Percentiles rank a stretch among this genome's conserved stretches.
These are phyloP conservation scores for Saccharomyces uvarum DNA, from an alignment of 1,139 yeast genomes.

Conservation along the genomic window DNA sequence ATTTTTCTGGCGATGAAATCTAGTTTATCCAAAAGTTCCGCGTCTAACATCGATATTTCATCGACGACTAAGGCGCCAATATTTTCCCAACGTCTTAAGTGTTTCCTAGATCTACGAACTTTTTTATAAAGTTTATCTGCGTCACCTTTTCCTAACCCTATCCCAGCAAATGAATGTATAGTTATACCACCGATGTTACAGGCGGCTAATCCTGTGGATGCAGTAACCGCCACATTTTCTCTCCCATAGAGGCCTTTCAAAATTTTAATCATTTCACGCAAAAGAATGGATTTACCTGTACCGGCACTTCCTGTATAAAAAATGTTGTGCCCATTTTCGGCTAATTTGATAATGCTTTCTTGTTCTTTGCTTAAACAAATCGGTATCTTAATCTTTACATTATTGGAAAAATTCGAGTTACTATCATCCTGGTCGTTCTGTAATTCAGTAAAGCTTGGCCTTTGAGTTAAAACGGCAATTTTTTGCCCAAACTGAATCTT, in stretches of 20 bases:
- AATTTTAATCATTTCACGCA: conserved; percentile 60
- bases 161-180: conserved; percentile 77
- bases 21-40: conserved; percentile 60
- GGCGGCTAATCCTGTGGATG: conserved; percentile 90
- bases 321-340: conserved; percentile 52
- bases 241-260: conserved; percentile 42
- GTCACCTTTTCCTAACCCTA: conserved; percentile 60
- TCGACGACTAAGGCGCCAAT: conserved; percentile 67
- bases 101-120: conserved; percentile 48
- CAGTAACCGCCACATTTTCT: conserved; percentile 71
- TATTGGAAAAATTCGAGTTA: conserved; percentile 15
- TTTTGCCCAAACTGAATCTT: conserved; percentile 16
- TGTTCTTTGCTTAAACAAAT: conserved; percentile 62
- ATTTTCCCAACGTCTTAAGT: conserved; percentile 52
- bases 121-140: conserved; percentile 43
- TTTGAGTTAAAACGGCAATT: conserved; percentile 22
- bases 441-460: conserved; percentile 13
- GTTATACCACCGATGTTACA: conserved; percentile 87
- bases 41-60: conserved; percentile 87
- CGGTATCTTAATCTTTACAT: conserved; percentile 31
- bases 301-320: conserved; percentile 96
- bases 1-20: conserved; percentile 55
- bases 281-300: conserved; percentile 80
- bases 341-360: conserved; percentile 54
- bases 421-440: conserved; percentile 12